Percentiles rank a stretch among this genome's conserved stretches.
phyloP scores from a whole-genome alignment of 1,139 yeast genomes.

The Taphrina betulina region DNA sequence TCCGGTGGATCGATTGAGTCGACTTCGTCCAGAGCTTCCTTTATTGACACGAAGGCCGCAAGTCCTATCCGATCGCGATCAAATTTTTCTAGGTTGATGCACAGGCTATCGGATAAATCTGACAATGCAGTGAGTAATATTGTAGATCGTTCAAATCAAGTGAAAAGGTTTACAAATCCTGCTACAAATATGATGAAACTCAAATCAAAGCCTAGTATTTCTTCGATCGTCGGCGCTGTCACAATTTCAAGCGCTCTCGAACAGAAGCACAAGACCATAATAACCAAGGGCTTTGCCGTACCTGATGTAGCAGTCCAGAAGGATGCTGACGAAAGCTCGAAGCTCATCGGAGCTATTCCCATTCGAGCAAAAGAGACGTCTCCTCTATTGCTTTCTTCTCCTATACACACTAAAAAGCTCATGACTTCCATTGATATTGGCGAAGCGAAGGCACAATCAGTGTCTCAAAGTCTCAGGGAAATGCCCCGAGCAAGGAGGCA shows the following conservation, averaged over 20 bases:
- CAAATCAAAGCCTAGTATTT: slow-evolving; percentile 25
- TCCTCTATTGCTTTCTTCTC: neutral
- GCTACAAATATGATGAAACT: slow-evolving; percentile 1
- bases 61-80: slow-evolving; percentile 9
- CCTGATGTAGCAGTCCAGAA: neutral
- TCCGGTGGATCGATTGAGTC: neutral
- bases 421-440: slow-evolving; percentile 9
- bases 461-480: slow-evolving; percentile 4
- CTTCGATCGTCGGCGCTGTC: slow-evolving; percentile 6
- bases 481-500: neutral
- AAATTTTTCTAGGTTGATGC: slow-evolving; percentile 4
- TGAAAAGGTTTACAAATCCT: neutral
- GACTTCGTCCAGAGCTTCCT: neutral
- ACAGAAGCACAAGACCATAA: neutral
- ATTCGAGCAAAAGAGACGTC: neutral
- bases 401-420: neutral
- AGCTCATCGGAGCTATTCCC: neutral
- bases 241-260: slow-evolving; percentile 8
- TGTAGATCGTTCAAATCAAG: neutral
- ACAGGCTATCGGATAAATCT: slow-evolving; percentile 3
- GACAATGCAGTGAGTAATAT: neutral
- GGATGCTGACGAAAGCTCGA: neutral
- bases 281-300: neutral
- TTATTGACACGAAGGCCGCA: neutral
- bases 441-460: slow-evolving; percentile 15